A percentile compares a stretch with the other conserved stretches of the same genome.
phyloP scores from a whole-genome alignment of 768 basidiomycete species.

The Lentinula raphanica region DNA sequence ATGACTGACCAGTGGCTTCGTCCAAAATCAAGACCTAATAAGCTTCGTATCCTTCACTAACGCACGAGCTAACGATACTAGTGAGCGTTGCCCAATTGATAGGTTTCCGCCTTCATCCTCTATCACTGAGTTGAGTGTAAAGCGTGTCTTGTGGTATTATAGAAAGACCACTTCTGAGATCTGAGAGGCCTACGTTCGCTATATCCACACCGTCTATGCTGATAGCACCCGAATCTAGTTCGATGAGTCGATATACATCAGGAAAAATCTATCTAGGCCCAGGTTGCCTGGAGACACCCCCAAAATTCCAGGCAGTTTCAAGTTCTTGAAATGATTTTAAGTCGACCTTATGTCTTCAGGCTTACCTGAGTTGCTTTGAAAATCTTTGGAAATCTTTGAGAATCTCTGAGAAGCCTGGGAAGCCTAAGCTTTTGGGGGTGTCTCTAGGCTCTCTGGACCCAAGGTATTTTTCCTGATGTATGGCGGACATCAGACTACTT shows the following conservation, averaged over 20 bases:
- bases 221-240: constrained; percentile 71
- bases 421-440: too few relatives aligned
- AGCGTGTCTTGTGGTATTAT: constrained; percentile 88
- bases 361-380: too few relatives aligned
- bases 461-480: too few relatives aligned
- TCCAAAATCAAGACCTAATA: constrained; percentile 85
- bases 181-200: constrained; percentile 70
- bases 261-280: too few relatives aligned
- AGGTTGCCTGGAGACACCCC: too few relatives aligned
- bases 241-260: constrained; percentile 82
- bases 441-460: too few relatives aligned
- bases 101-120: constrained; percentile 86
- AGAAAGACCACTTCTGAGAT: constrained; percentile 61
- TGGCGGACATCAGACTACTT: constrained; percentile 83
- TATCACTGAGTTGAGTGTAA: constrained; percentile 77
- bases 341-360: too few relatives aligned
- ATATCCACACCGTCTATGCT: constrained; percentile 81
- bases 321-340: too few relatives aligned
- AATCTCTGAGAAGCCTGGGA: too few relatives aligned
- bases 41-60: constrained; percentile 81
- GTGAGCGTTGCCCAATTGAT: constrained; percentile 74
- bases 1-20: constrained; percentile 67
- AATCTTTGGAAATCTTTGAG: too few relatives aligned
- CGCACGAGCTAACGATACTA: constrained; percentile 86
- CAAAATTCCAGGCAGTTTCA: too few relatives aligned